Evolutionary conservation across 2,329 filamentous ascomycete genomes (phyloP).

Genomic region (Epicoccum sorghinum): DNA sequence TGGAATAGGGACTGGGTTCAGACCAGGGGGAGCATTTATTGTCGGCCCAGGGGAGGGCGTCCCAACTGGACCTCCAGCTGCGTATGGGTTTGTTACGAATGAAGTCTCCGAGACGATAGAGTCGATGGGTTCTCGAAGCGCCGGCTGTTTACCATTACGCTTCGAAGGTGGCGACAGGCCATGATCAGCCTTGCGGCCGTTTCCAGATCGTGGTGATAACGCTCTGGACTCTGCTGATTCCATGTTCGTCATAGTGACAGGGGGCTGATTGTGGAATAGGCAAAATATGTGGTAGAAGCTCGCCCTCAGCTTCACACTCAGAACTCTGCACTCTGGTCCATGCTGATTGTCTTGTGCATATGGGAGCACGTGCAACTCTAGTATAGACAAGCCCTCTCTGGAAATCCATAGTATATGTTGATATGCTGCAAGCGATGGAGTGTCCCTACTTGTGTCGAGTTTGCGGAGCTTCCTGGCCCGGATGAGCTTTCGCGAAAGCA

Average conservation of each 20-base stretch:
- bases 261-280: constrained; percentile 89
- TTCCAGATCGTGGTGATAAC: constrained; percentile 31
- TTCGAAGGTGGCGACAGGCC: constrained; percentile 40
- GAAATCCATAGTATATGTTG: constrained; percentile 95
- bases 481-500: constrained; percentile 82
- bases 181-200: constrained; percentile 32
- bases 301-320: constrained; percentile 88
- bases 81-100: constrained; percentile 58
- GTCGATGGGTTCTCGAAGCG: constrained; percentile 55
- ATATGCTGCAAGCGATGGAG: constrained; percentile 81
- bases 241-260: constrained; percentile 58
- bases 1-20: constrained; percentile 49
- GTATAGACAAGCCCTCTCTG: constrained; percentile 84
- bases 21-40: constrained; percentile 52
- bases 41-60: constrained; percentile 52
- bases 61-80: constrained; percentile 46
- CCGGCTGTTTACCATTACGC: constrained; percentile 45
- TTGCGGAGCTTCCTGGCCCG: constrained; percentile 82
- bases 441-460: constrained; percentile 78
- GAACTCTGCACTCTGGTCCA: constrained; percentile 80
- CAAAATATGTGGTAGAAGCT: constrained; percentile 98
- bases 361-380: constrained; percentile 85
- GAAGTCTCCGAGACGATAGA: constrained; percentile 58
- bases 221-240: constrained; percentile 36
- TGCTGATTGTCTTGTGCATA: constrained; percentile 71